Percentiles rank a stretch among this genome's conserved stretches.
Evolutionary conservation across 2,329 filamentous ascomycete species (phyloP).

Genomic region (Fusarium floridanum): DNA sequence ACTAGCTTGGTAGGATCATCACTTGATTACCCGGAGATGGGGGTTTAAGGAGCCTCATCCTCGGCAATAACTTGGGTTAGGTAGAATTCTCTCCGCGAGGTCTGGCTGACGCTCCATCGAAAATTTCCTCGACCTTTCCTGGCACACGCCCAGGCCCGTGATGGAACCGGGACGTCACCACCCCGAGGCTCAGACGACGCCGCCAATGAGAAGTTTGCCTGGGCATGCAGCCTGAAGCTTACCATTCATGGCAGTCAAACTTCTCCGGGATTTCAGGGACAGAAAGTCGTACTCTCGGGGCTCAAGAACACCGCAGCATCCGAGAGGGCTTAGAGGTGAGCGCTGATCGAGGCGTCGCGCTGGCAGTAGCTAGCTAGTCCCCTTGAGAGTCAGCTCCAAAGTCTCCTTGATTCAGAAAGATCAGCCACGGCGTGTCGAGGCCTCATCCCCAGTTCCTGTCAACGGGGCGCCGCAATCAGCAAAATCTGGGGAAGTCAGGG

Average conservation of each 20-base stretch:
- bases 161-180: slow-evolving; percentile 36
- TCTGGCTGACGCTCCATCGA: slow-evolving; percentile 27
- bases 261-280: slow-evolving; percentile 36
- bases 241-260: slow-evolving; percentile 37
- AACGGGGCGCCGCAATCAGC: slow-evolving; percentile 31
- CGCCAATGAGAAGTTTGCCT: slow-evolving; percentile 31
- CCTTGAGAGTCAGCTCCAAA: neutral
- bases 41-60: slow-evolving; percentile 35
- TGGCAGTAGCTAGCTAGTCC: neutral
- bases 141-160: slow-evolving; percentile 28
- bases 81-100: slow-evolving; percentile 22
- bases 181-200: slow-evolving; percentile 15
- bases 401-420: slow-evolving; percentile 13
- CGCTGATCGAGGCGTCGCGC: slow-evolving; percentile 11
- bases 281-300: slow-evolving; percentile 17
- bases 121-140: slow-evolving; percentile 4
- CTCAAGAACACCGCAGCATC: slow-evolving; percentile 30
- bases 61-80: slow-evolving; percentile 29
- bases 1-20: slow-evolving; percentile 20
- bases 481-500: slow-evolving; percentile 54
- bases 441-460: slow-evolving; percentile 31
- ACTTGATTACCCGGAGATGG: slow-evolving; percentile 14
- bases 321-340: slow-evolving; percentile 32
- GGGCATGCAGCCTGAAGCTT: slow-evolving; percentile 27
- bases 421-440: slow-evolving; percentile 24